A percentile compares a stretch with the other conserved stretches of the same genome.
phyloP scores from a whole-genome alignment of 129 eudicot genomes.

The Solidago caesia region DNA sequence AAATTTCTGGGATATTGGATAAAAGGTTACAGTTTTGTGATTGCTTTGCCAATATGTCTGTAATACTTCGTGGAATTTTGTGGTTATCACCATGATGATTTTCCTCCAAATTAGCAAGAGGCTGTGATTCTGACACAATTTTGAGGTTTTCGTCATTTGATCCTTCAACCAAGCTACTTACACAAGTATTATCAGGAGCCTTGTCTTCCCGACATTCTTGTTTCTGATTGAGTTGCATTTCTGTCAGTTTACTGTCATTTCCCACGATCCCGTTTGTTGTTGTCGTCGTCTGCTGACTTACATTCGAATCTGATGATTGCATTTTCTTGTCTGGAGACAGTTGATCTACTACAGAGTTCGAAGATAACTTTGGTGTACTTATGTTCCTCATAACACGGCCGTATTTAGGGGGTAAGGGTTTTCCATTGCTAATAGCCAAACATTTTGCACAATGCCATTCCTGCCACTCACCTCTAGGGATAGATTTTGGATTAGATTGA shows the following conservation, averaged over 20 bases:
- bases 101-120: slow-evolving; percentile 34
- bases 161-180: slow-evolving; percentile 33
- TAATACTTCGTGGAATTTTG: slow-evolving; percentile 13
- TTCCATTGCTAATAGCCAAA: slow-evolving; percentile 70
- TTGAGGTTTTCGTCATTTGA: slow-evolving; percentile 34
- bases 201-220: slow-evolving; percentile 27
- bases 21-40: slow-evolving; percentile 25
- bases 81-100: slow-evolving; percentile 23
- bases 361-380: slow-evolving; percentile 48
- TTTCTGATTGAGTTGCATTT: slow-evolving; percentile 28
- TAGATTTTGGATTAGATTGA: slow-evolving; percentile 51
- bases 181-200: not conserved
- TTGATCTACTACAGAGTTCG: slow-evolving; percentile 44
- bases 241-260: slow-evolving; percentile 27
- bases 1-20: slow-evolving; percentile 25
- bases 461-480: slow-evolving; percentile 90
- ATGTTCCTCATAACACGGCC: slow-evolving; percentile 90
- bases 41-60: slow-evolving; percentile 25
- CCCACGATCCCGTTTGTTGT: slow-evolving; percentile 38
- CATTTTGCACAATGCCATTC: slow-evolving; percentile 97
- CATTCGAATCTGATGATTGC: slow-evolving; percentile 42
- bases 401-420: slow-evolving; percentile 93
- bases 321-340: slow-evolving; percentile 46
- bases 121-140: slow-evolving; percentile 28
- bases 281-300: slow-evolving; percentile 30